phyloP scores from a whole-genome alignment of 208 protist genomes.

The Wallacemonas rigidus region DNA sequence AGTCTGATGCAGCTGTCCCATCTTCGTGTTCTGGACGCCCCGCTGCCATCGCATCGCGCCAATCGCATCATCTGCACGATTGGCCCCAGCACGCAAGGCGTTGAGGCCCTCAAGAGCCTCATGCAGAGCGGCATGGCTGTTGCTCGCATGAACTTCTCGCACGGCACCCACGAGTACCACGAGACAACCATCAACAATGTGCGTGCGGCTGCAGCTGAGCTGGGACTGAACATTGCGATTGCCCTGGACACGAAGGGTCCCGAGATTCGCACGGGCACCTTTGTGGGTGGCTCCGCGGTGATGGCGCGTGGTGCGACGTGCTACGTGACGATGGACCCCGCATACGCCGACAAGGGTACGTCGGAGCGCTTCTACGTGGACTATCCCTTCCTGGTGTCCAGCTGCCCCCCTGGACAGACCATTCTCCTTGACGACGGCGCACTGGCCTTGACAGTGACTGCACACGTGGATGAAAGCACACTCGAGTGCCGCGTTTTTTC shows the following conservation, averaged over 20 bases:
- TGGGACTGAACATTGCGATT: conserved; percentile 91
- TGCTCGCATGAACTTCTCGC: conserved; percentile 98
- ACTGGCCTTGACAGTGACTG: conserved; percentile 88
- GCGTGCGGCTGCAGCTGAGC: conserved; percentile 85
- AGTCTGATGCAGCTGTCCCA: conserved; percentile 5
- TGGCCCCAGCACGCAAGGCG: conserved; percentile 94
- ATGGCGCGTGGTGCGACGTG: conserved; percentile 77
- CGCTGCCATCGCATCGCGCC: conserved; percentile 63
- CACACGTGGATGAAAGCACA: conserved; percentile 66
- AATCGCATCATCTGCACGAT: conserved; percentile 98
- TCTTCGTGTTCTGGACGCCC: conserved; percentile 13
- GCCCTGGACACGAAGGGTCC: conserved; percentile 97
- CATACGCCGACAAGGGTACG: conserved; percentile 79
- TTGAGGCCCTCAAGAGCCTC: conserved; percentile 91
- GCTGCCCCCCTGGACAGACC: conserved; percentile 71
- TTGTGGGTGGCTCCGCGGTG: conserved; percentile 69
- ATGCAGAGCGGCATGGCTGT: conserved; percentile 97
- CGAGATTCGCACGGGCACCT: conserved; percentile 96
- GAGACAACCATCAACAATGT: conserved; percentile 94
- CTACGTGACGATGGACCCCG: conserved; percentile 89
- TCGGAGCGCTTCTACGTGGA: conserved; percentile 92
- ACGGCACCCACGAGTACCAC: conserved; percentile 97
- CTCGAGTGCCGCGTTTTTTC: conserved; percentile 85
- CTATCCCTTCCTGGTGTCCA: conserved; percentile 82
- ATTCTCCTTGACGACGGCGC: conserved; percentile 98